Base-by-base conservation (phyloP, 768 basidiomycete species). In the Tulasnella sp. region DNA sequence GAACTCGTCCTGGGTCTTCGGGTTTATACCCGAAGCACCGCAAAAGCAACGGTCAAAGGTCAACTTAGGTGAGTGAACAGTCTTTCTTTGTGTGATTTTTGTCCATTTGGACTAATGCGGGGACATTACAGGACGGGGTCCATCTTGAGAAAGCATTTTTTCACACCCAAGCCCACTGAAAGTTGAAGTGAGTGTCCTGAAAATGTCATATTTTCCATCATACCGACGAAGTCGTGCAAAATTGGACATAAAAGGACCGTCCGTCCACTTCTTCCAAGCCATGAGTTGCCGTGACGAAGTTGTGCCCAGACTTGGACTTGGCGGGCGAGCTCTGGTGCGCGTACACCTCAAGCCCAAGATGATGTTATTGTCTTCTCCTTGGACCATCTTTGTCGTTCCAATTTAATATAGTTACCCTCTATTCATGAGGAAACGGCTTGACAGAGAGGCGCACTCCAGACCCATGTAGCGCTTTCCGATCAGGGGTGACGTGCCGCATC, bases 401-500 rank as follows among this genome's bases (percentile, higher is more conserved):
- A 56, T 14, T 44, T 16, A 44, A 44, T 44, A 44, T 44, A 1
- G 12, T 44, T 18, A 18, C 16, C 44, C 14, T 44, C 14, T 44
- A 21, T 8, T 38, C 18, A 36, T 38, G 4, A 14, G 4, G 24
- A 24, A 78, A 58, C 42, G 75, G 14, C 4, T 31, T 9, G 38
- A n/a, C 56, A 76, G 39, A 79, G n/a, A 5, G n/a, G n/a, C 80
- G 27, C 46, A 80, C 80, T 80, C 80, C 21, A 80, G 44, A 38
- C 80, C 78, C 34, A 73, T 58, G 68, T 80, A 80, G 48, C 78
- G 76, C 39, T 48, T 48, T 10, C 80, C 80, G 9, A 77, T 36
- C 4, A 80, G n/a, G 19, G 80, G 80, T 21, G 42, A 40, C 71
- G n/a, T 58, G 24, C 80, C 80, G 71, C 80, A 80, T 27, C 80